Evolutionary conservation across 1,139 yeast genomes (phyloP), one percentile per base, ranked within the genome.

Genomic region (Yarrowia galli): DNA sequence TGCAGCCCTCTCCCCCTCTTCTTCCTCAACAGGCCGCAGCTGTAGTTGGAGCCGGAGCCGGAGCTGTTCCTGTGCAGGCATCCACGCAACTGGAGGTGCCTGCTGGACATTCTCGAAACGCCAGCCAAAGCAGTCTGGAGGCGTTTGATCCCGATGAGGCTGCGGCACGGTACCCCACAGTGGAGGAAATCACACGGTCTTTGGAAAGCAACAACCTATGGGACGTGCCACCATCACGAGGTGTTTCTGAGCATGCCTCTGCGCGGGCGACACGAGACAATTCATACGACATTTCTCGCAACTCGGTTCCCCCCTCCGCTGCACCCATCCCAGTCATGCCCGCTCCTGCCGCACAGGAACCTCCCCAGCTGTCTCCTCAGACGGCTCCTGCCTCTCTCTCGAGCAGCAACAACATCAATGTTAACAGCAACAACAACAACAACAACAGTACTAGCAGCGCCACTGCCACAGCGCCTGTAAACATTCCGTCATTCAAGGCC

Each of bases 161-260:
- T 12, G 72, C 71, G 22, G 60, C 72, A 16, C 69, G 77, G 60
- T 78, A 71, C 70, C 80, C 80, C 4, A 72, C 79, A 0, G 75
- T 78, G 28, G 80, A 78, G 67, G 80, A 77, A 65, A 74, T 78
- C 60, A 74, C 77, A 18, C 68, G 69, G 60, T 70, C 71, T 18
- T 65, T 75, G 61, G 75, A 73, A 61, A 71, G 69, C 49, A 70
- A 71, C 20, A 61, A 36, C 36, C 46, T 61, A 25, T 61, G 66
- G 66, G 66, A 61, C 20, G 16, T 32, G 53, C 61, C 63, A 12
- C 63, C 64, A 3, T 43, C 64, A 68, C 72, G 25, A 71, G 73
- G 67, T 0, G 53, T 53, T 23, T 43, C 51, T 22, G 58, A 40
- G 38, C 67, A 36, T 10, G 67, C 48, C 1, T 51, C 40, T 22